phyloP scores from a whole-genome alignment of 225 moss, liverwort and hornwort species.

The Polytrichum formosum region DNA sequence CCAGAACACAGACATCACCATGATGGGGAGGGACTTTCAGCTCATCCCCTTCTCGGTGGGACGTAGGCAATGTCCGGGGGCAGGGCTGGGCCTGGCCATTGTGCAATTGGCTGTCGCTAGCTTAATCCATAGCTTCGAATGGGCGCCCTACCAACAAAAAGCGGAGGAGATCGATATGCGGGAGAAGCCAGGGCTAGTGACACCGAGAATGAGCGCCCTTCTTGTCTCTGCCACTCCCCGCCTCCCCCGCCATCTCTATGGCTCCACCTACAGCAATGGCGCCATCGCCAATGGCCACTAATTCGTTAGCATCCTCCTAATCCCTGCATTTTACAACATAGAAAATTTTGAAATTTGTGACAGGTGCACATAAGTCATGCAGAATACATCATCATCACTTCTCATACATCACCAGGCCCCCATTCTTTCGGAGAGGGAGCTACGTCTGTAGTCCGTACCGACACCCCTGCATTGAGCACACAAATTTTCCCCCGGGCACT shows the following conservation, averaged over 20 bases:
- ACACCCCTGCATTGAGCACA: no score
- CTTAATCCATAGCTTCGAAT: slow-evolving; percentile 42
- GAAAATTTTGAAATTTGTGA: no score
- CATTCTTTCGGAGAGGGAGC: no score
- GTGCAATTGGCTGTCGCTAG: slow-evolving; percentile 45
- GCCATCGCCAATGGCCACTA: slow-evolving; percentile 5
- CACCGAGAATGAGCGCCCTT: slow-evolving; percentile 43
- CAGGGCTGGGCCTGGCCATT: slow-evolving; percentile 30
- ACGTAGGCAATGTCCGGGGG: slow-evolving; percentile 48
- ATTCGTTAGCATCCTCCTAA: not conserved
- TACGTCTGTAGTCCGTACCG: no score
- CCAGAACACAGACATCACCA: slow-evolving; percentile 17
- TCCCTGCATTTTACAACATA: no score
- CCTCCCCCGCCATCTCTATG: slow-evolving; percentile 28
- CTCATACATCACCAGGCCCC: no score
- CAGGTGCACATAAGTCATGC: no score
- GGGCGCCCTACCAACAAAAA: slow-evolving; percentile 26
- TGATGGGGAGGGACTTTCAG: slow-evolving; percentile 39
- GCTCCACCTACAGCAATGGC: not conserved
- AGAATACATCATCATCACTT: no score
- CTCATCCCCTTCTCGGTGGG: slow-evolving; percentile 48
- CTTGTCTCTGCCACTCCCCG: slow-evolving; percentile 20
- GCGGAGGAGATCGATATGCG: slow-evolving; percentile 51
- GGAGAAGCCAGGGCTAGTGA: slow-evolving; percentile 55
- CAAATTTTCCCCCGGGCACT: no score